Evolutionary conservation across 2,329 filamentous ascomycete genomes (phyloP).

Genomic region (Orbilia oligospora): DNA sequence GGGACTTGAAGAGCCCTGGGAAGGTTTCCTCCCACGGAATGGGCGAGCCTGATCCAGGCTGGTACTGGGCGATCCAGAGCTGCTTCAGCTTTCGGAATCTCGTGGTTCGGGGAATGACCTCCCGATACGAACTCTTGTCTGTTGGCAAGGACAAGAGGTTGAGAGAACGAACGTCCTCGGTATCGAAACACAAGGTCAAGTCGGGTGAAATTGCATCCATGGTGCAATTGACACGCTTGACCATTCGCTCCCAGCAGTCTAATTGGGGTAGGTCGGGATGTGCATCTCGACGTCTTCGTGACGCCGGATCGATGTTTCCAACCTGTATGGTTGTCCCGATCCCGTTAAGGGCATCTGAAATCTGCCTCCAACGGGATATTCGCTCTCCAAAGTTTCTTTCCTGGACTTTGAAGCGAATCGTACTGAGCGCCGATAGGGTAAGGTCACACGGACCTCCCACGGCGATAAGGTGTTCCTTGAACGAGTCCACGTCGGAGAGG

Average conservation of each 20-base stretch:
- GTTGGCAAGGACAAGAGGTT: neutral
- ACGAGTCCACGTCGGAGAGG: neutral
- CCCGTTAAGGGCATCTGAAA: neutral
- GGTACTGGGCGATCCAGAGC: constrained; percentile 10
- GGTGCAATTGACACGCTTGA: neutral
- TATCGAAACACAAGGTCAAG: neutral
- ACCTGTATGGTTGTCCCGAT: neutral
- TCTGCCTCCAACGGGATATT: neutral
- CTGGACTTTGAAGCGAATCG: neutral
- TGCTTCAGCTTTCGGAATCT: neutral
- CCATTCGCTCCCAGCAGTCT: neutral
- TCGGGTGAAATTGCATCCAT: neutral
- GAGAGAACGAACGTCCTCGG: constrained; percentile 9
- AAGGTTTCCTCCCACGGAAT: constrained; percentile 6
- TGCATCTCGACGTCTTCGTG: neutral
- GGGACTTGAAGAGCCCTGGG: neutral
- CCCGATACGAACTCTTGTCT: neutral
- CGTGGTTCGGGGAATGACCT: neutral
- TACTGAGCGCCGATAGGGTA: neutral
- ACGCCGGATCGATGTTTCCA: constrained; percentile 5
- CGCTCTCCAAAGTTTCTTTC: neutral
- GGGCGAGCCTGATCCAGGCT: neutral
- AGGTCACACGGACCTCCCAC: neutral
- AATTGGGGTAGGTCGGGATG: neutral
- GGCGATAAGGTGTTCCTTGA: neutral